Evolutionary conservation across 208 protist genomes (phyloP).

Genomic region (Balamuthia mandrillaris): DNA sequence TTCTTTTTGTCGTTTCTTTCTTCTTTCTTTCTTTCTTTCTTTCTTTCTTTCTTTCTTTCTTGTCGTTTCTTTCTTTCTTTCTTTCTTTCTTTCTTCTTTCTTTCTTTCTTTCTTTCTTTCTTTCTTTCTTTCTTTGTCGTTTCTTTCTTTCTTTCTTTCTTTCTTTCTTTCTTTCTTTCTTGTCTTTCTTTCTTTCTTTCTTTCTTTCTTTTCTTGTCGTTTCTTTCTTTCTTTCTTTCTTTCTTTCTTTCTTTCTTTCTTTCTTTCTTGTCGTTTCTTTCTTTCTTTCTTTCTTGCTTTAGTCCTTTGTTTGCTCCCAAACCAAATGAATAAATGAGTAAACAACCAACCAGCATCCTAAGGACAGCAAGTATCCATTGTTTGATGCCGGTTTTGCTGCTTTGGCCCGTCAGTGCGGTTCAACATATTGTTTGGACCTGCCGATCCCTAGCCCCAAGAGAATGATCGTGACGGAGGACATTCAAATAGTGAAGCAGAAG

Average conservation of each 20-base stretch:
- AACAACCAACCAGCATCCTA: background rate
- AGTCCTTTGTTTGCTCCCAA: background rate
- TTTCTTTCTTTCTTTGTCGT: background rate
- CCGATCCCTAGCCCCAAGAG: background rate
- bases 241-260: background rate
- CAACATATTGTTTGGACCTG: background rate
- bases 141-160: background rate
- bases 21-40: background rate
- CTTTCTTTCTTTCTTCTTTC: background rate
- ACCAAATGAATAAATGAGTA: background rate
- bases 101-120: background rate
- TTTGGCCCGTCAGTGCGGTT: background rate
- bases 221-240: background rate
- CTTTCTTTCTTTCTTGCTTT: background rate
- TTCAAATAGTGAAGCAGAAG: background rate
- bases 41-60: too few species aligned
- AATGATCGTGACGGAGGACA: background rate
- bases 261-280: background rate
- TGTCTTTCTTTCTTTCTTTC: background rate
- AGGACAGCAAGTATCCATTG: background rate
- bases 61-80: background rate
- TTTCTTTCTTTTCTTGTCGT: background rate
- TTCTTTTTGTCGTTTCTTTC: background rate
- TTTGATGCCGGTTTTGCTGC: background rate
- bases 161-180: background rate